phyloP scores from a whole-genome alignment of 2,329 filamentous ascomycete species.

The Xylaria sp. region DNA sequence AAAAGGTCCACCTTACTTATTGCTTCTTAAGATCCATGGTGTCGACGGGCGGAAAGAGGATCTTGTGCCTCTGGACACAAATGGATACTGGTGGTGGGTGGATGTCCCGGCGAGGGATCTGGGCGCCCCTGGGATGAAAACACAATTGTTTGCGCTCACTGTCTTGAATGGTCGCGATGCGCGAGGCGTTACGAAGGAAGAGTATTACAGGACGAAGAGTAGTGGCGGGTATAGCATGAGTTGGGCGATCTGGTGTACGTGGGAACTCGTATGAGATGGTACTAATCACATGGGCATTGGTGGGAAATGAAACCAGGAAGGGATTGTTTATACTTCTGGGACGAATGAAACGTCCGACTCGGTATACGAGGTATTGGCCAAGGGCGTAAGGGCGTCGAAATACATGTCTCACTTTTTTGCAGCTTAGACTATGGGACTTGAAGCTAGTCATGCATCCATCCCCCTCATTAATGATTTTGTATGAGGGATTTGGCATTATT shows the following conservation, averaged over 20 bases:
- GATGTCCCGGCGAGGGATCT: conserved; percentile 76
- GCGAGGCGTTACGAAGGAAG: conserved; percentile 61
- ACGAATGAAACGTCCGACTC: background rate
- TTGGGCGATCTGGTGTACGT: conserved; percentile 59
- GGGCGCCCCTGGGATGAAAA: conserved; percentile 74
- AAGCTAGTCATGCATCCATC: background rate
- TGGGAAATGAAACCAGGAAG: background rate
- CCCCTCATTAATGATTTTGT: background rate
- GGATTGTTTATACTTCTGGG: background rate
- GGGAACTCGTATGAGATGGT: conserved; percentile 60
- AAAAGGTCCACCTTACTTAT: conserved; percentile 72
- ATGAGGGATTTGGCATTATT: background rate
- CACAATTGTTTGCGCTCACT: conserved; percentile 72
- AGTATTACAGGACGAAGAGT: conserved; percentile 57
- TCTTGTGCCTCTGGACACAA: conserved; percentile 77
- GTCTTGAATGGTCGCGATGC: conserved; percentile 59
- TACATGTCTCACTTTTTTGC: background rate
- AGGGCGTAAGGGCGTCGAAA: conserved; percentile 12
- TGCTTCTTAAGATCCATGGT: conserved; percentile 75
- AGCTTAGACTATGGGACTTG: conserved; percentile 2
- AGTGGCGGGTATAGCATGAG: conserved; percentile 58
- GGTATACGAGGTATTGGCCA: background rate
- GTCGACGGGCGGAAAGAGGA: conserved; percentile 75
- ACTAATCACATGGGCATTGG: background rate
- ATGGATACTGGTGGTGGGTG: conserved; percentile 83